Conservation (phyloP, 1,139 yeast genomes). For the Yamadazyma siamensis region DNA sequence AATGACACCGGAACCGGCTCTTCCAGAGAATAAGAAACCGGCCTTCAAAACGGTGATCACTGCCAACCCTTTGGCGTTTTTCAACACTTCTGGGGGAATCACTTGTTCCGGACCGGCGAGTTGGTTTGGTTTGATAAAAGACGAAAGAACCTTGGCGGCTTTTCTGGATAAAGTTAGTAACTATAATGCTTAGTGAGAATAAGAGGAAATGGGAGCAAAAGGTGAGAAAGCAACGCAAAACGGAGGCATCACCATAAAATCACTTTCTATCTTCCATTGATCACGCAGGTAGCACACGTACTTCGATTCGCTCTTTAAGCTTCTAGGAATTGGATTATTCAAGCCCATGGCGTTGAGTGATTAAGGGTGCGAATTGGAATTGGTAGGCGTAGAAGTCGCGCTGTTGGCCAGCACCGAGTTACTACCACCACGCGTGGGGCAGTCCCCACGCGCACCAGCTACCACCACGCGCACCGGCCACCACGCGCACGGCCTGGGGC, state of each 20-base stretch:
- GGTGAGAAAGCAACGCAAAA: conserved; percentile 1
- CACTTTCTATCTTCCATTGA: background rate
- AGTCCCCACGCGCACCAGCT: background rate
- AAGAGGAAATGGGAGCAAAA: background rate
- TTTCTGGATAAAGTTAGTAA: conserved; percentile 46
- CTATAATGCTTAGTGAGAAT: background rate
- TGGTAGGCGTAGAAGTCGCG: no score
- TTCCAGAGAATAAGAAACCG: conserved; percentile 91
- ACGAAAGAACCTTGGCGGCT: conserved; percentile 90
- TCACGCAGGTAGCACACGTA: conserved; percentile 34
- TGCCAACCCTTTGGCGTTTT: conserved; percentile 91
- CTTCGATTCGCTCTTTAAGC: conserved; percentile 83
- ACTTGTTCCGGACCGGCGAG: conserved; percentile 84
- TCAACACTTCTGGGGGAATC: conserved; percentile 84
- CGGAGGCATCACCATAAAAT: background rate
- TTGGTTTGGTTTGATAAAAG: conserved; percentile 95
- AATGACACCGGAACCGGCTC: conserved; percentile 96
- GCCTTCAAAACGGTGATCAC: conserved; percentile 90
- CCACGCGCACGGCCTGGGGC: no score
- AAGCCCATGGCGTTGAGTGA: conserved; percentile 40
- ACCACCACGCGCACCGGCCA: no score
- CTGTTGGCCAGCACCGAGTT: no score
- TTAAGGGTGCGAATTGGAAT: background rate
- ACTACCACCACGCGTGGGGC: conserved; percentile 2
- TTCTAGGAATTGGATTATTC: conserved; percentile 93